Evolutionary conservation across 495 filamentous ascomycete genomes (phyloP).

Genomic region (Cairneyella variabilis): DNA sequence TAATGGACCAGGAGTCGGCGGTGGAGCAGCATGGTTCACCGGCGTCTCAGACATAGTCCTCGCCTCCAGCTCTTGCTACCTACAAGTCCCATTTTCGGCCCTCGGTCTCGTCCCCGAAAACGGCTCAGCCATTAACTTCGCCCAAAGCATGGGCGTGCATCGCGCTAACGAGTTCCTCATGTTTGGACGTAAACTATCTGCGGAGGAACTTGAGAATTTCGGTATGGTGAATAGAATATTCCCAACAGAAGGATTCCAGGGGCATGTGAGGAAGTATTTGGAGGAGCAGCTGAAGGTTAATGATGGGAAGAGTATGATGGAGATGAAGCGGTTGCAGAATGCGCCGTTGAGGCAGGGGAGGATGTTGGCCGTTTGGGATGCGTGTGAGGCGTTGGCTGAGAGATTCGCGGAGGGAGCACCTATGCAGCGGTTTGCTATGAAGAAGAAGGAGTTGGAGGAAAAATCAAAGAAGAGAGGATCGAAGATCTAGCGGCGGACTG

Average conservation of each 20-base stretch:
- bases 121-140: constrained; percentile 24
- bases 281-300: constrained; percentile 18
- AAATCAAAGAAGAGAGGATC: constrained; percentile 1
- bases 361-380: constrained; percentile 20
- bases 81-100: constrained; percentile 24
- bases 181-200: constrained; percentile 24
- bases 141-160: constrained; percentile 23
- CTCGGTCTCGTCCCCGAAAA: constrained; percentile 27
- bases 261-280: constrained; percentile 18
- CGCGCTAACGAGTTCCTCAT: constrained; percentile 27
- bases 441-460: constrained; percentile 22
- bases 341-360: constrained; percentile 19
- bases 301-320: constrained; percentile 29
- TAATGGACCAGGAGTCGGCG: constrained; percentile 26
- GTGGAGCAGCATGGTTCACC: constrained; percentile 24
- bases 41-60: constrained; percentile 26
- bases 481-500: constrained; percentile 19
- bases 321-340: constrained; percentile 28
- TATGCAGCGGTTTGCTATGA: constrained; percentile 18
- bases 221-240: constrained; percentile 26
- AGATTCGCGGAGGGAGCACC: constrained; percentile 25
- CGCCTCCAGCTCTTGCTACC: constrained; percentile 14
- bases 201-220: constrained; percentile 22
- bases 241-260: constrained; percentile 10
- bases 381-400: constrained; percentile 22